Base-by-base conservation (phyloP, 75 land plant genomes). In the Cryptomeria japonica region DNA sequence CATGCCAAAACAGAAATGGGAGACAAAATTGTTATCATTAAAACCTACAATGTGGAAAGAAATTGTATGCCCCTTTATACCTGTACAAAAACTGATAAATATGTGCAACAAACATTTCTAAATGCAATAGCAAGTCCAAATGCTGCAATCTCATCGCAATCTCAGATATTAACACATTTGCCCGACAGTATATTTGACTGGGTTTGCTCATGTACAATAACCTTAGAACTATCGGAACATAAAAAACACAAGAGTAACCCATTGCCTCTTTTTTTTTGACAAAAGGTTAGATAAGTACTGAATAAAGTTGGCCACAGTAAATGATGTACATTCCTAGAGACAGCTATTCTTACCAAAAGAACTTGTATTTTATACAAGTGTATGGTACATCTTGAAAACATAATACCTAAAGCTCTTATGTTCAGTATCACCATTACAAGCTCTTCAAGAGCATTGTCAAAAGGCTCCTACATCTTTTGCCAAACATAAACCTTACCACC, bases 401-500 rank as follows among this genome's bases (percentile, higher is more conserved):
- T 25, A 73, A 12, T 31, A 32, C 0, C 37, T 73, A 34, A 73
- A 73, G 37, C 77, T 32, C 32, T 32, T 22, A 1, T 73, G 12
- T 34, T 73, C 1, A 73, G 15, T 34, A 73, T 73, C 76, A 73
- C 12, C 34, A 31, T 22, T 73, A 11, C 77, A 73, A 64, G 70
- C 28, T 73, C 77, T 13, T 73, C 34, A 31, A 72, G 77, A 73
- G 77, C 37, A 73, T 32, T 73, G 15, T 73, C 77, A 73, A 31
- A 3, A 73, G 77, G 77, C 37, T 32, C 11, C 77, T 73, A 73
- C 34, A 12, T 32, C 28, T 84, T 51, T 32, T 51, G 64, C 95
- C 96, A 95, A 14, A 94, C 5, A 89, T 90, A 94, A 42, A 92
- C 90, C 88, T 92, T 92, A 2, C 95, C 95, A 28, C 95, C 95